A percentile compares a stretch with the other conserved stretches of the same genome.
Evolutionary conservation across 768 basidiomycete species (phyloP).

Genomic region (Suillus americanus): DNA sequence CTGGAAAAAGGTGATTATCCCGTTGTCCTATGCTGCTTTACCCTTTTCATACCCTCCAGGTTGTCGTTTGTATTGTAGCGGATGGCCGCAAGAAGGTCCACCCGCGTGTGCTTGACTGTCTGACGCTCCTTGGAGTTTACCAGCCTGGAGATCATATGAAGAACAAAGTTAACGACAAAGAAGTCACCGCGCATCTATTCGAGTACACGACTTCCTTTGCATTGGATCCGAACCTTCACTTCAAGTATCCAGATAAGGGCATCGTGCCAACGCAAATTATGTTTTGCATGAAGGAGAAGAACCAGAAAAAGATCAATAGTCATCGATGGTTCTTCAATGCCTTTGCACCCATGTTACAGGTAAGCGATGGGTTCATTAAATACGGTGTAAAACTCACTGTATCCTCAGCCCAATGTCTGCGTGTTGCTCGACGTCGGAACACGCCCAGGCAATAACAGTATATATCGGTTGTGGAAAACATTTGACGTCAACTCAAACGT

Average conservation of each 20-base stretch:
- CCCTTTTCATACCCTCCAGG: conserved; percentile 39
- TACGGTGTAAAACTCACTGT: conserved; percentile 1
- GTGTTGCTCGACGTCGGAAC: conserved; percentile 95
- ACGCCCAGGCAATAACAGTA: conserved; percentile 80
- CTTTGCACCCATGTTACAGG: conserved; percentile 79
- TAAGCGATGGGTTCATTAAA: conserved; percentile 28
- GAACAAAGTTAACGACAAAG: conserved; percentile 68
- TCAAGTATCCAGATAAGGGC: conserved; percentile 88
- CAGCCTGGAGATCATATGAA: conserved; percentile 66
- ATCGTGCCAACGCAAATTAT: conserved; percentile 95
- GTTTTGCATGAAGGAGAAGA: conserved; percentile 89
- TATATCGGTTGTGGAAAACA: conserved; percentile 95
- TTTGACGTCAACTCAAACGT: conserved; percentile 92
- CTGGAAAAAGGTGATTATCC: conserved; percentile 80
- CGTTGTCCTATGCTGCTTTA: background rate
- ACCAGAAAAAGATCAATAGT: conserved; percentile 96
- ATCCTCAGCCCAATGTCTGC: conserved; percentile 78
- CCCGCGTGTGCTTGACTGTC: conserved; percentile 81
- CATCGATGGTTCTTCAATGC: conserved; percentile 99
- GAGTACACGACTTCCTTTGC: conserved; percentile 86
- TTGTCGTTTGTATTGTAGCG: conserved; percentile 90
- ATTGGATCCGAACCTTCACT: conserved; percentile 76
- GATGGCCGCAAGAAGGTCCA: conserved; percentile 85
- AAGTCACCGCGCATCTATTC: conserved; percentile 75
- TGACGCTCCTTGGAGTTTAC: conserved; percentile 92